These are phyloP conservation scores for Erucastrum elatum DNA, from an alignment of 345 rosid genomes.

Conservation along the genomic window DNA sequence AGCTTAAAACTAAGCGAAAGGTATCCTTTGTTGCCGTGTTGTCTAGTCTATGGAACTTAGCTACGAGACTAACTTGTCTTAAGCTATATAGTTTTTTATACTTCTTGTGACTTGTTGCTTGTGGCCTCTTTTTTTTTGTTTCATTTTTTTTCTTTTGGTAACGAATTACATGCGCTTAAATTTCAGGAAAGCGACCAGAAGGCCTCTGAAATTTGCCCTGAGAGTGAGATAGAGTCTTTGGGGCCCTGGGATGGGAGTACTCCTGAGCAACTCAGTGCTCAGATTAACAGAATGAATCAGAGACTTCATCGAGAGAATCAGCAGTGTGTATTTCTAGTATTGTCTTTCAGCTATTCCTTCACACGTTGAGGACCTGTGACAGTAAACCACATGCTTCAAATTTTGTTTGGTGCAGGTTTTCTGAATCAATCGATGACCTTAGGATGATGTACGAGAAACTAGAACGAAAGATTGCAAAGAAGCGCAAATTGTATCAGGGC, in stretches of 20 bases:
- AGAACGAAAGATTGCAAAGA: slow-evolving; percentile 62
- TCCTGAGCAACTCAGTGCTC: slow-evolving; percentile 86
- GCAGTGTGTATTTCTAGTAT: slow-evolving; percentile 48
- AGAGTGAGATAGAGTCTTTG: slow-evolving; percentile 75
- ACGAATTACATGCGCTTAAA: slow-evolving; percentile 12
- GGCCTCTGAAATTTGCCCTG: slow-evolving; percentile 95
- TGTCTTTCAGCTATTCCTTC: slow-evolving; percentile 11
- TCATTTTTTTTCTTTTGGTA: too few species aligned
- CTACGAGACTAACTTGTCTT: too few species aligned
- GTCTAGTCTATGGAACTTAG: too few species aligned
- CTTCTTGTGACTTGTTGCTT: too few species aligned
- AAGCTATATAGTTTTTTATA: too few species aligned
- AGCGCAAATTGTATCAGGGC: slow-evolving; percentile 51
- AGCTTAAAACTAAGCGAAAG: slow-evolving; percentile 60
- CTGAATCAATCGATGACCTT: slow-evolving; percentile 91
- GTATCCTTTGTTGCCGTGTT: slow-evolving; percentile 29
- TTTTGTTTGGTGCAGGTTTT: slow-evolving; percentile 51
- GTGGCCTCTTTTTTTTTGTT: too few species aligned
- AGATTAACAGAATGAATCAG: slow-evolving; percentile 58
- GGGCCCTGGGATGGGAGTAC: slow-evolving; percentile 77
- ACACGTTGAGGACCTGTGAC: neutral
- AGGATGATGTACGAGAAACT: slow-evolving; percentile 59
- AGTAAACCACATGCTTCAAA: slow-evolving; percentile 13
- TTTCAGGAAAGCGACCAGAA: slow-evolving; percentile 72
- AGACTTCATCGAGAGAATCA: slow-evolving; percentile 77